Conservation (phyloP, 495 filamentous ascomycete genomes). For the Lentithecium fluviatile region DNA sequence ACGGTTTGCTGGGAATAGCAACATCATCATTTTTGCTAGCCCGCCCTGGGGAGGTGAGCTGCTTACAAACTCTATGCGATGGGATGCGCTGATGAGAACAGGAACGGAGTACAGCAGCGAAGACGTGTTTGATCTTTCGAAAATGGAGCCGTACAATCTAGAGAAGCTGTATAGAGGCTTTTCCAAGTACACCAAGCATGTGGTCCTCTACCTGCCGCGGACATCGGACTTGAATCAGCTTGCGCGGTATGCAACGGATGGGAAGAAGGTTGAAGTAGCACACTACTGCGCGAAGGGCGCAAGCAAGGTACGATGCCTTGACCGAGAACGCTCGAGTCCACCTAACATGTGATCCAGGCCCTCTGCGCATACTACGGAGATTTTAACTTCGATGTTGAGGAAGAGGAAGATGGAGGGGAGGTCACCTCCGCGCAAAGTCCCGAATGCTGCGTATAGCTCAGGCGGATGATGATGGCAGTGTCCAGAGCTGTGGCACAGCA, state of each 20-base stretch:
- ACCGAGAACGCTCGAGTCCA: constrained; percentile 7
- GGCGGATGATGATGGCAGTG: too few species aligned
- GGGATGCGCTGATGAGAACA: constrained; percentile 32
- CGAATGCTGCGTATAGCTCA: too few species aligned
- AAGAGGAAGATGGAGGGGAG: background rate
- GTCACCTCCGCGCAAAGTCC: background rate
- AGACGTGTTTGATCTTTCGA: constrained; percentile 76
- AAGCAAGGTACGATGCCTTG: constrained; percentile 72
- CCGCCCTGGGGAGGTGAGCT: constrained; percentile 87
- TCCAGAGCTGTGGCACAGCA: too few species aligned
- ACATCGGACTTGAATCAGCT: constrained; percentile 85
- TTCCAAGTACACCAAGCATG: constrained; percentile 49
- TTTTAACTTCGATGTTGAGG: constrained; percentile 37
- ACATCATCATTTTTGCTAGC: constrained; percentile 77
- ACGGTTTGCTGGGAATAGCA: constrained; percentile 24
- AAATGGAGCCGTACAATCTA: constrained; percentile 84
- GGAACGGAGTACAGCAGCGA: constrained; percentile 76
- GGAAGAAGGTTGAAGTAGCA: constrained; percentile 62
- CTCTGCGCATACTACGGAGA: constrained; percentile 56
- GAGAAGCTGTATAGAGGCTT: constrained; percentile 60
- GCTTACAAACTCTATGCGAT: background rate
- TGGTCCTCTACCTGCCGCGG: constrained; percentile 82
- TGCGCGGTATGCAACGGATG: constrained; percentile 58
- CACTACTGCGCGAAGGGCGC: constrained; percentile 91
- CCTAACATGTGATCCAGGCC: constrained; percentile 38